These are phyloP conservation scores for Brassica balearica DNA, from an alignment of 441 rosid species.

Conservation along the genomic window DNA sequence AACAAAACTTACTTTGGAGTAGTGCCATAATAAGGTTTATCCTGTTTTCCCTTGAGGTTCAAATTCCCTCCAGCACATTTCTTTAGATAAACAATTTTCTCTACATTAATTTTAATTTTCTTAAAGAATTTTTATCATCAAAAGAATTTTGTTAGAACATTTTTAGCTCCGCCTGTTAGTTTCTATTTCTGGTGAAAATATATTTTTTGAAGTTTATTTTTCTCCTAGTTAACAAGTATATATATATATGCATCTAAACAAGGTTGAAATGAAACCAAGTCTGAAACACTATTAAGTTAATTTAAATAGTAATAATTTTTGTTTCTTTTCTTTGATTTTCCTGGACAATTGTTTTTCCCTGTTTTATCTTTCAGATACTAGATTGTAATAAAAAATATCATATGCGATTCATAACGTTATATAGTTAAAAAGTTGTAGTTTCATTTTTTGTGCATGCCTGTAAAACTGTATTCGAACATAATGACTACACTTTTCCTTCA, in stretches of 20 bases:
- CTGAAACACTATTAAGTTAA: not conserved
- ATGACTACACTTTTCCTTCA: too few relatives aligned
- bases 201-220: not conserved
- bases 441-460: not conserved
- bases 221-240: constrained; percentile 11
- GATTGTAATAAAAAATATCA: not conserved
- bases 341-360: not conserved
- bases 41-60: constrained; percentile 37
- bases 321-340: not conserved
- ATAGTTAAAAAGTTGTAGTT: not conserved
- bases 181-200: not conserved
- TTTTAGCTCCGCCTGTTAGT: not conserved
- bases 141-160: not conserved
- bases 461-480: too few relatives aligned
- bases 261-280: not conserved
- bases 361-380: not conserved
- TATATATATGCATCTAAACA: not conserved
- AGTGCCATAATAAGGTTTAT: constrained; percentile 35
- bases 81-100: constrained; percentile 23
- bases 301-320: not conserved
- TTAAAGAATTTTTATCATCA: not conserved
- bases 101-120: constrained; percentile 19
- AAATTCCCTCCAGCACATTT: constrained; percentile 39
- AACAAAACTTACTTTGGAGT: constrained; percentile 44
- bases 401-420: not conserved